Conservation (phyloP, 306 rosid species). For the Dalbergia cochinchinensis region DNA sequence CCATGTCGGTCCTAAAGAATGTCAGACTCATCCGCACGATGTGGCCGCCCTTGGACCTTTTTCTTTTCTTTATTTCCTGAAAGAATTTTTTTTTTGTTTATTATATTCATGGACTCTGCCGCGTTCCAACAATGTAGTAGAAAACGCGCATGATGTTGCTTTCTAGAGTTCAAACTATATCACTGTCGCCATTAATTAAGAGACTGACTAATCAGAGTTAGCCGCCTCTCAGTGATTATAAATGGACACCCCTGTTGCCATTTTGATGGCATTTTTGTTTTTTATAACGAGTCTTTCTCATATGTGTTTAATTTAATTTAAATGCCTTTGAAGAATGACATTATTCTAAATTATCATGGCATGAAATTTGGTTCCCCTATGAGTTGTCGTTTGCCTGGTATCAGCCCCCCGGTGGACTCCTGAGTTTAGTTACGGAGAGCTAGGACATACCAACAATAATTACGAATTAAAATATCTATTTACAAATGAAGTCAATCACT, state of each 20-base stretch:
- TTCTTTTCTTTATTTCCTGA: slow-evolving; percentile 40
- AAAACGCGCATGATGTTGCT: slow-evolving; percentile 17
- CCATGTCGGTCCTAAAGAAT: slow-evolving; percentile 56
- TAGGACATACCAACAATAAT: slow-evolving; percentile 53
- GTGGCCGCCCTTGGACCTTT: slow-evolving; percentile 50
- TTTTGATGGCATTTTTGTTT: background rate
- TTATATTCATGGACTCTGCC: slow-evolving; percentile 48
- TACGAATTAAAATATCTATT: slow-evolving; percentile 48
- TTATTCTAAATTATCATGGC: slow-evolving; percentile 47
- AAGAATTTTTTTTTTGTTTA: slow-evolving; percentile 39
- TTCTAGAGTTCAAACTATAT: background rate
- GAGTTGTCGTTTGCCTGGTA: slow-evolving; percentile 65
- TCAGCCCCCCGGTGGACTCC: slow-evolving; percentile 65
- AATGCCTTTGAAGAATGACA: background rate
- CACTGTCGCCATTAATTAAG: slow-evolving; percentile 8
- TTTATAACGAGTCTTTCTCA: background rate
- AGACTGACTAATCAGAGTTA: slow-evolving; percentile 39
- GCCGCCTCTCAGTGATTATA: slow-evolving; percentile 48
- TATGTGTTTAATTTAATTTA: background rate
- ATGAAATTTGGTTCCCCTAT: slow-evolving; percentile 47
- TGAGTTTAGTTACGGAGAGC: background rate
- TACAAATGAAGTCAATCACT: slow-evolving; percentile 48
- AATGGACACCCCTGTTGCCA: slow-evolving; percentile 33
- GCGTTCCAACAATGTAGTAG: slow-evolving; percentile 47
- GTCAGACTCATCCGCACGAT: slow-evolving; percentile 59